phyloP scores from a whole-genome alignment of 2,329 filamentous ascomycete genomes.

The Paramyrothecium roridum region DNA sequence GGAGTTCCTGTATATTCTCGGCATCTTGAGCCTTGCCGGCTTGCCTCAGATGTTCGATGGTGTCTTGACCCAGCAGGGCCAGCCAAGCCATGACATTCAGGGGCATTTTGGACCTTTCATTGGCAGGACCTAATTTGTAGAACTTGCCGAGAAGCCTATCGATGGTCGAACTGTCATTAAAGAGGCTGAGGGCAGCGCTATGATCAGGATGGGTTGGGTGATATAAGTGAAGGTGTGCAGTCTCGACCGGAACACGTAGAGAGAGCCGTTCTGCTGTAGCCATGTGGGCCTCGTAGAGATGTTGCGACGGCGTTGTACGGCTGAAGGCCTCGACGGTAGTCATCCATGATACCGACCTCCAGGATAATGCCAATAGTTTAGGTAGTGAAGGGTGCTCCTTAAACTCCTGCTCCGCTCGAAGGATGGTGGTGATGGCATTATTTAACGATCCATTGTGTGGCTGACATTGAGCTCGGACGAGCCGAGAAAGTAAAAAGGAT shows the following conservation, averaged over 20 bases:
- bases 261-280: conserved; percentile 39
- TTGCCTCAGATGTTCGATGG: conserved; percentile 39
- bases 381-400: conserved; percentile 29
- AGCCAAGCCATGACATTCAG: conserved; percentile 29
- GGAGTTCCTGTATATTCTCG: conserved; percentile 31
- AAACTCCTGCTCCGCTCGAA: conserved; percentile 42
- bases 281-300: conserved; percentile 51
- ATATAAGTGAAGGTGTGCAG: conserved; percentile 52
- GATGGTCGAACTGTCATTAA: conserved; percentile 24
- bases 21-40: conserved; percentile 38
- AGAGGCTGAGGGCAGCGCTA: conserved; percentile 42
- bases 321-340: conserved; percentile 49
- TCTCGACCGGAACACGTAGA: conserved; percentile 36
- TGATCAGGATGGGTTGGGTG: conserved; percentile 51
- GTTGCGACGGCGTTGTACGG: conserved; percentile 39
- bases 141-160: too few species aligned
- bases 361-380: conserved; percentile 35
- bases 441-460: conserved; percentile 41
- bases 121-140: background rate
- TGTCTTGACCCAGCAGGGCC: conserved; percentile 41
- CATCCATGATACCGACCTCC: conserved; percentile 46
- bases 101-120: conserved; percentile 22
- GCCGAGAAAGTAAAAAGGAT: conserved; percentile 29
- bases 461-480: conserved; percentile 41
- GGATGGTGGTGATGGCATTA: conserved; percentile 44